phyloP scores from a whole-genome alignment of 164 flowering plant species.

The Umbellularia californica region DNA sequence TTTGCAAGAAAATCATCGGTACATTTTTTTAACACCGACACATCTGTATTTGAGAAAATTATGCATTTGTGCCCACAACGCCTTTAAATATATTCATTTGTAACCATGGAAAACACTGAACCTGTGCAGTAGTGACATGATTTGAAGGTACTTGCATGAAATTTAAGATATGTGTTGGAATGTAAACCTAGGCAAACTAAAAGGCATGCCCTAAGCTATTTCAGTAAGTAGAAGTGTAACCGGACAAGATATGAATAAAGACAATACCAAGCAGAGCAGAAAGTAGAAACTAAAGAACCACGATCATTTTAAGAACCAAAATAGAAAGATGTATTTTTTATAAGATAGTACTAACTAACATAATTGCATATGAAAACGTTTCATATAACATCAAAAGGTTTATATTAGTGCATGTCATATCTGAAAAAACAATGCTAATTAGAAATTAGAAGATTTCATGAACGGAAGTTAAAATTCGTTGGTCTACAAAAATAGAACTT shows the following conservation, averaged over 20 bases:
- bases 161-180: not conserved
- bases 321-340: not conserved
- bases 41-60: no score
- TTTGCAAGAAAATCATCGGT: constrained; percentile 51
- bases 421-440: no score
- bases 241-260: not conserved
- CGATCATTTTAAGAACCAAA: not conserved
- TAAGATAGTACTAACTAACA: no score
- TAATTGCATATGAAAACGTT: no score
- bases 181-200: not conserved
- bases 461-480: no score
- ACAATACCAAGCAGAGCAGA: not conserved
- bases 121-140: not conserved
- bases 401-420: no score
- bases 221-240: not conserved
- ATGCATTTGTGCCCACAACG: not conserved
- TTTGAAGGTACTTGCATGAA: not conserved
- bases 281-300: not conserved
- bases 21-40: constrained; percentile 3
- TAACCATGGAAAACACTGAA: not conserved
- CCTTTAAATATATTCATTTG: not conserved
- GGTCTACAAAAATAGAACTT: no score
- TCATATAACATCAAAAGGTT: no score
- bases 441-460: no score
- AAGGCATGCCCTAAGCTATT: not conserved